Conservation (phyloP, 352 stramenopile species). For the Peronospora farinosa region DNA sequence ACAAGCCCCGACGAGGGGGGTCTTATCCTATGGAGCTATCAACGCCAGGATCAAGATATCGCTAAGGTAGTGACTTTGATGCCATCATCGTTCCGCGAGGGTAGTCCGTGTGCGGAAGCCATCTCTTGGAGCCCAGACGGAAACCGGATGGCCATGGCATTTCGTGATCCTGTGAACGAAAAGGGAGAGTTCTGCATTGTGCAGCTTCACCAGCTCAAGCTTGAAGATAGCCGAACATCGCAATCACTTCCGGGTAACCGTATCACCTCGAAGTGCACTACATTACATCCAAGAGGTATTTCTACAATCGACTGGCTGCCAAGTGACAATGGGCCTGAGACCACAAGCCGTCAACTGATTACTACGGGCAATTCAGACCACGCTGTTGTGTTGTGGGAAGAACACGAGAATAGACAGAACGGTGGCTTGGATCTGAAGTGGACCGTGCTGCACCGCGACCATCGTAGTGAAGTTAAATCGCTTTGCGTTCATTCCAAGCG, state of each 20-base stretch:
- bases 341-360: slow-evolving; percentile 48
- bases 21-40: slow-evolving; percentile 75
- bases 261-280: slow-evolving; percentile 54
- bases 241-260: slow-evolving; percentile 48
- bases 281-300: slow-evolving; percentile 54
- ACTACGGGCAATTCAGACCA: slow-evolving; percentile 69
- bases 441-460: slow-evolving; percentile 60
- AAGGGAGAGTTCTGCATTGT: slow-evolving; percentile 75
- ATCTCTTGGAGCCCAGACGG: slow-evolving; percentile 74
- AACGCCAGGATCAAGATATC: slow-evolving; percentile 51
- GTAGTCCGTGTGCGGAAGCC: slow-evolving; percentile 57
- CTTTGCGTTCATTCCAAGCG: slow-evolving; percentile 77
- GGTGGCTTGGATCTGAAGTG: slow-evolving; percentile 51
- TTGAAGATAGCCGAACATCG: slow-evolving; percentile 38
- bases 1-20: slow-evolving; percentile 75
- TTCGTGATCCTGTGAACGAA: slow-evolving; percentile 54
- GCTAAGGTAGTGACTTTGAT: slow-evolving; percentile 53
- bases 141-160: slow-evolving; percentile 70
- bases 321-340: slow-evolving; percentile 36
- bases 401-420: slow-evolving; percentile 33
- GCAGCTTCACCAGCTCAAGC: slow-evolving; percentile 54
- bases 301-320: slow-evolving; percentile 68
- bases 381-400: slow-evolving; percentile 69
- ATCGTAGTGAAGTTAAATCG: slow-evolving; percentile 67
- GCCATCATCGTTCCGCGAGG: slow-evolving; percentile 54